Base-by-base conservation (phyloP, 1,284 basidiomycete species). In the Butyriboletus appendiculatus region DNA sequence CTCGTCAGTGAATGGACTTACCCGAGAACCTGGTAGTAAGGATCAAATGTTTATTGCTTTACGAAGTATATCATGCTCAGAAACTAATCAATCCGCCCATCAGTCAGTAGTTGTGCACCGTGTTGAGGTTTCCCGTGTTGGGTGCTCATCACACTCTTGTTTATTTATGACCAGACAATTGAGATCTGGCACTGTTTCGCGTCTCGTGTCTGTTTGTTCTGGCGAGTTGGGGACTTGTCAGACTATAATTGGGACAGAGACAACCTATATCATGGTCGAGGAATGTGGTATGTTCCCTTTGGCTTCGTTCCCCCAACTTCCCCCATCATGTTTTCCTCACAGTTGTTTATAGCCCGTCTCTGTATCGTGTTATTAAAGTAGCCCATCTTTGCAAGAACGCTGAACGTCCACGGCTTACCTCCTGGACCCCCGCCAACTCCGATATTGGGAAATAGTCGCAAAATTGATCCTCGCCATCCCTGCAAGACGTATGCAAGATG, bases 401-500 rank as follows among this genome's bases (percentile, higher is more conserved):
- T 14, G 15, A 16, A 11, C 46, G 34, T 22, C 60, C 35, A 33
- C 50, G 48, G 11, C 44, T 68, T 16, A n/a, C 66, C 62, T 22
- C 64, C 66, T 38, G 60, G 64, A 16, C 64, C 60, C 14, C 50
- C 50, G 1, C 64, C 54, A 20, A 45, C 34, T 11, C 64, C 67
- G 1, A 0, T 66, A 20, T 7, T 69, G 2, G 67, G 65, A 24
- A 69, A 64, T 12, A 33, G 68, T 15, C 18, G 18, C 2, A 55
- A 52, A 11, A 45, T 65, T 12, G 55, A 65, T 38, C 40, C 50
- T 20, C 44, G 40, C 8, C 26, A 63, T 30, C 64, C 64, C 18
- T 65, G 66, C 62, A 50, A 53, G 44, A 55, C 61, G 7, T 69
- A 63, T 51, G 22, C 63, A 32, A 53, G 5, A 37, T 69, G 63